Evolutionary conservation across 2,329 filamentous ascomycete species (phyloP).

Genomic region (Tolypocladium tropicale): DNA sequence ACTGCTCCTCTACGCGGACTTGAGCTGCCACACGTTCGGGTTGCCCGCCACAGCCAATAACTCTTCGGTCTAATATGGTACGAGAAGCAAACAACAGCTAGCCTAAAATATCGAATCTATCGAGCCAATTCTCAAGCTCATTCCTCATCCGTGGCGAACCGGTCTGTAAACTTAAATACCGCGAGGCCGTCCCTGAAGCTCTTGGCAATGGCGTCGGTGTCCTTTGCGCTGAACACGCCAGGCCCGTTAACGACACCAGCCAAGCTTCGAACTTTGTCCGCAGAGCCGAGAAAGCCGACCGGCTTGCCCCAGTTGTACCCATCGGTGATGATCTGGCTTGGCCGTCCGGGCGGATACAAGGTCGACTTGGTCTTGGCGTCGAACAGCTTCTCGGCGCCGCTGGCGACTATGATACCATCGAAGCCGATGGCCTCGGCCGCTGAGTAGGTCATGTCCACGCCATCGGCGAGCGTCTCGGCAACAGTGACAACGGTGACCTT

Average conservation of each 20-base stretch:
- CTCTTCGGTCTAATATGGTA: neutral
- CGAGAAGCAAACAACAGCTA: neutral
- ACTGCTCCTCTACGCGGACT: too few species aligned
- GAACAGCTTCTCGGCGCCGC: constrained; percentile 45
- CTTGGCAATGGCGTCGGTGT: constrained; percentile 27
- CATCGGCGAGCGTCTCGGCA: constrained; percentile 42
- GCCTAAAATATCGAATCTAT: neutral
- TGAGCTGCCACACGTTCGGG: too few species aligned
- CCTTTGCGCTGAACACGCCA: constrained; percentile 29
- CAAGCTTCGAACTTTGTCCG: constrained; percentile 22
- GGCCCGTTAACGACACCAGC: constrained; percentile 32
- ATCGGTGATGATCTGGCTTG: constrained; percentile 51
- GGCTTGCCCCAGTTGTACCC: constrained; percentile 63
- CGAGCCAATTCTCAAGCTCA: neutral
- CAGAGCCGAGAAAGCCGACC: constrained; percentile 46
- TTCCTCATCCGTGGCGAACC: constrained; percentile 46
- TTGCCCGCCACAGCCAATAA: neutral
- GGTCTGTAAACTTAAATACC: constrained; percentile 55
- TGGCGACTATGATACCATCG: constrained; percentile 51
- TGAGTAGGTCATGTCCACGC: constrained; percentile 55
- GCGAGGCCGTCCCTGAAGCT: constrained; percentile 47
- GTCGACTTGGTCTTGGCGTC: constrained; percentile 29
- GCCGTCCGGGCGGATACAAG: constrained; percentile 54
- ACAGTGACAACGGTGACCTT: constrained; percentile 51
- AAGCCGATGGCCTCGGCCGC: constrained; percentile 51